Conservation (phyloP, 1,139 yeast species). For the Saccharomyces pastorianus region DNA sequence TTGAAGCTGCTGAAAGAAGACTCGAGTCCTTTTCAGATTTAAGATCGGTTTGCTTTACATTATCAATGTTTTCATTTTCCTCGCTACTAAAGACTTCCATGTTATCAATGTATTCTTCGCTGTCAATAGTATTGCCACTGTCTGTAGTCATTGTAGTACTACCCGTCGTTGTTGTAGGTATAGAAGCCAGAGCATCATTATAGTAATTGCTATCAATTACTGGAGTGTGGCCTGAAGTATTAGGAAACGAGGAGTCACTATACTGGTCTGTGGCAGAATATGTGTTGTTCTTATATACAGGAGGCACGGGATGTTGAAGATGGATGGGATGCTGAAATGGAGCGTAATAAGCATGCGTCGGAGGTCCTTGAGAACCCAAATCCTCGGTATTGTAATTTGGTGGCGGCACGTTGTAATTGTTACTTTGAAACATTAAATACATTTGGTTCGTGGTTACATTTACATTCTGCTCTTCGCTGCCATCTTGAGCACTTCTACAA, state of each 20-base stretch:
- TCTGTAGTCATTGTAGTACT: background rate
- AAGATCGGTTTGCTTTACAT: constrained; percentile 1
- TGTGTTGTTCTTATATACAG: background rate
- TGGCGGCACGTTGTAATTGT: background rate
- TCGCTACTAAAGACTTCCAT: constrained; percentile 2
- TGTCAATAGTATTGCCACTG: background rate
- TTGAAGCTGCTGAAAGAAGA: background rate
- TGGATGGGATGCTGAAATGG: background rate
- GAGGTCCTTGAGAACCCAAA: background rate
- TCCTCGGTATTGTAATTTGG: background rate
- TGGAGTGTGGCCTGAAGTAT: background rate
- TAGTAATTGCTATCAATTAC: background rate
- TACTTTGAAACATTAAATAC: background rate
- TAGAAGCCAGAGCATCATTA: background rate
- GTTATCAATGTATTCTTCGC: background rate
- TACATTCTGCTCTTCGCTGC: background rate
- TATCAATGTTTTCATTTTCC: constrained; percentile 6
- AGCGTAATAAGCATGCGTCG: background rate
- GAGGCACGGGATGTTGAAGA: background rate
- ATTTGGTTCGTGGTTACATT: background rate
- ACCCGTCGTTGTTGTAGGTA: background rate
- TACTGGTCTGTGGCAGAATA: background rate
- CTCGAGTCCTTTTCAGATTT: background rate
- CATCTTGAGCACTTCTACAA: background rate
- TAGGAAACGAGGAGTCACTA: background rate